These are phyloP conservation scores for Populus simonii DNA, from an alignment of 345 rosid genomes.

Conservation along the genomic window DNA sequence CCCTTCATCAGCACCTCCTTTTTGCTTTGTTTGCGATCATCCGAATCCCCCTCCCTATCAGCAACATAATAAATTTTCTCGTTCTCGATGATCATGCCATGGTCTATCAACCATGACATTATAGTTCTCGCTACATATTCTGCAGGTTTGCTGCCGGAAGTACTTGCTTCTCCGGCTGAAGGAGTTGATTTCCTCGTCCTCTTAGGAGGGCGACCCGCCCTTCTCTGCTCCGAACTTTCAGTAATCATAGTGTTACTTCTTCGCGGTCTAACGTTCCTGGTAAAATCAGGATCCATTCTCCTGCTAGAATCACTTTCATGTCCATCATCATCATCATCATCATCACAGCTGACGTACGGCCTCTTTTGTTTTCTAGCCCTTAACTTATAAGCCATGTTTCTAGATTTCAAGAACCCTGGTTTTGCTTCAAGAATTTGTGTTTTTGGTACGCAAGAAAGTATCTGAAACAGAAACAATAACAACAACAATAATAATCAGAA, in stretches of 20 bases:
- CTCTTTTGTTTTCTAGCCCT: neutral
- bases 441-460: neutral
- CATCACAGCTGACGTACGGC: neutral
- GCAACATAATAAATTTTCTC: neutral
- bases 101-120: conserved; percentile 23
- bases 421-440: neutral
- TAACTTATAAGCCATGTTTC: conserved; percentile 11
- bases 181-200: too few relatives aligned
- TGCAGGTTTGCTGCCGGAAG: too few relatives aligned
- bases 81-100: neutral
- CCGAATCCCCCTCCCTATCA: neutral
- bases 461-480: neutral
- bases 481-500: neutral
- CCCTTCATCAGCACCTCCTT: neutral
- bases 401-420: neutral
- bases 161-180: too few relatives aligned
- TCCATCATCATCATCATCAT: neutral
- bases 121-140: conserved; percentile 8
- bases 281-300: conserved; percentile 12
- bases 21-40: neutral
- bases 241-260: neutral
- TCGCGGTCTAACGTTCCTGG: neutral
- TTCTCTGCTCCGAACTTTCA: neutral
- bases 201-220: neutral
- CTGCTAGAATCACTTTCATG: neutral